A percentile compares a stretch with the other conserved stretches of the same genome.
phyloP scores from a whole-genome alignment of 768 basidiomycete species.

The Pilatotrama ljubarskyi region DNA sequence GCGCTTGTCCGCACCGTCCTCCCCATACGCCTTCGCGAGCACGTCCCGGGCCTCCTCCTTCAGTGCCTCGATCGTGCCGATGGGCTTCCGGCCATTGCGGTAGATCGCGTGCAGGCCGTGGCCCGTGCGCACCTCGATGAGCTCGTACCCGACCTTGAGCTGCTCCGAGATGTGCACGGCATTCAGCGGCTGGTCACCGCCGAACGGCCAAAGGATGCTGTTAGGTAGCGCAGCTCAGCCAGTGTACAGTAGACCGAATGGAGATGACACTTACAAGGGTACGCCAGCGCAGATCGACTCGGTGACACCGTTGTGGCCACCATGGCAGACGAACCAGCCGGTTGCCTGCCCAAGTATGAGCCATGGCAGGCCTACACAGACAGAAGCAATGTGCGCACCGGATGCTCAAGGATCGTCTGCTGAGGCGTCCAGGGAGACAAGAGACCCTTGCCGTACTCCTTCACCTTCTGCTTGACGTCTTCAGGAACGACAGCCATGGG shows the following conservation, averaged over 20 bases:
- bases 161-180: slow-evolving; percentile 20
- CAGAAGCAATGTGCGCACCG: not conserved
- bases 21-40: slow-evolving; percentile 24
- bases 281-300: slow-evolving; percentile 27
- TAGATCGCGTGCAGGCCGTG: slow-evolving; percentile 17
- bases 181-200: slow-evolving; percentile 27
- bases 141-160: slow-evolving; percentile 29
- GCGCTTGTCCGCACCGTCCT: slow-evolving; percentile 28
- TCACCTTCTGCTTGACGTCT: slow-evolving; percentile 13
- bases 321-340: slow-evolving; percentile 27
- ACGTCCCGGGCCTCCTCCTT: slow-evolving; percentile 20
- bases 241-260: not conserved
- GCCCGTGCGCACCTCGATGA: slow-evolving; percentile 28
- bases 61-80: slow-evolving; percentile 26
- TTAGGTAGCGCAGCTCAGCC: not conserved
- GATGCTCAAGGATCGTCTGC: slow-evolving; percentile 17
- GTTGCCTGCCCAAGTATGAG: slow-evolving; percentile 1
- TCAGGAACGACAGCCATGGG: slow-evolving; percentile 13
- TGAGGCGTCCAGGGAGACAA: slow-evolving; percentile 18
- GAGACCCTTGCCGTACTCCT: slow-evolving; percentile 8
- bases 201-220: slow-evolving; percentile 32
- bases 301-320: slow-evolving; percentile 28
- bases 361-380: not conserved
- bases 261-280: slow-evolving; percentile 8
- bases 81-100: slow-evolving; percentile 20